Evolutionary conservation across 2,329 filamentous ascomycete genomes (phyloP), one percentile per base, ranked within the genome.

Genomic region (Keithomyces neogunnii): DNA sequence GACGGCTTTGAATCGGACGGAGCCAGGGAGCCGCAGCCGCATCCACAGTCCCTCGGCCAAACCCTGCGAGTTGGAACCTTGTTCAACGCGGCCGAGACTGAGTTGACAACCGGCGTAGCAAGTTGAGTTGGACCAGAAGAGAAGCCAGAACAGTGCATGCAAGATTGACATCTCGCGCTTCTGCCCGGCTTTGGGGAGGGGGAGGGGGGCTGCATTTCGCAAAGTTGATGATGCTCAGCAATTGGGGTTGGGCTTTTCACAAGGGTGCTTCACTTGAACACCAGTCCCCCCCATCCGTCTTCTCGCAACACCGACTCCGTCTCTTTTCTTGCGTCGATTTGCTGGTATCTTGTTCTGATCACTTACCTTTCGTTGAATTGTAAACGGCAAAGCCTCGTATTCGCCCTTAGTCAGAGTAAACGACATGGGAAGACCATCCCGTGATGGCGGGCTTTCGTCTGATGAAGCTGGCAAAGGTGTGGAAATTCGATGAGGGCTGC

Each of bases 341-440:
- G 10, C 5, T 30, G 26, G 3, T 31, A 13, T 44, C 7, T 33
- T 29, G 30, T 30, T 32, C 5, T 13, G 47, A 9, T 32, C 38
- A 69, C 77, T 71, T 67, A 82, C 78, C 69, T 82, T 82, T 65
- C 78, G 71, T 60, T 76, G 71, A 49, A 82, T 71, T 13, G 76
- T 76, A 29, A 74, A 74, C 26, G 78, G 78, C 9, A 81, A 66
- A 40, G 73, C 71, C 56, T 79, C 74, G 53, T 78, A 79, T 49
- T 71, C 68, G 33, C 67, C 61, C 53, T 57, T 68, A 2, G 69
- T 70, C 56, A 70, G 67, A 28, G 54, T 56, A 46, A 55, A 58
- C 32, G 63, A 62, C 39, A 62, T 61, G 47, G 61, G 55, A n/a
- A 54, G 55, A 48, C 53, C 57, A n/a, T 60, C 57, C 30, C 55